Percentiles rank a stretch among this genome's conserved stretches.
Conservation (phyloP, 345 rosid species). For the Camelina sativa region DNA sequence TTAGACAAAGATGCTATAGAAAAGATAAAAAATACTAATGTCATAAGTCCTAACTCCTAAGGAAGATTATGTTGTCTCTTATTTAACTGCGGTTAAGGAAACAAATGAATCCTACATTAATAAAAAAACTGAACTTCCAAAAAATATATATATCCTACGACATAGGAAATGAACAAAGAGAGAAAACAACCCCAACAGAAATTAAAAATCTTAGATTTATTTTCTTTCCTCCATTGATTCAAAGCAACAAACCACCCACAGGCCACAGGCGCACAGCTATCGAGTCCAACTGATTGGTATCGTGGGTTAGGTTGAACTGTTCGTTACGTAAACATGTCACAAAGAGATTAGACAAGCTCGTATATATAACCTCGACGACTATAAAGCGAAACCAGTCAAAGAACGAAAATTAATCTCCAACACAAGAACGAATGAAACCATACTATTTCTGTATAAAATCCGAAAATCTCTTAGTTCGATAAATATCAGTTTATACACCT, state of each 20-base stretch:
- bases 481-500: conserved; percentile 29
- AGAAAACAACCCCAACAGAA: not conserved
- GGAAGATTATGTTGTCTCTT: too few relatives aligned
- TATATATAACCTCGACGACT: not conserved
- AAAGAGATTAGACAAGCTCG: not conserved
- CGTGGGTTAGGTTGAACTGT: not conserved
- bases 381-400: not conserved
- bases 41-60: too few relatives aligned
- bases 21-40: too few relatives aligned
- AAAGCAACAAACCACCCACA: too few relatives aligned
- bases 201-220: too few relatives aligned
- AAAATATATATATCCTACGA: too few relatives aligned
- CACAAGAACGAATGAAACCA: not conserved
- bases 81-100: not conserved
- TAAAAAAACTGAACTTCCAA: too few relatives aligned
- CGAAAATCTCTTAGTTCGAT: not conserved
- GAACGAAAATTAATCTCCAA: not conserved
- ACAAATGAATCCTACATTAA: not conserved
- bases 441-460: not conserved
- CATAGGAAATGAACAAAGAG: not conserved
- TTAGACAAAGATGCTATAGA: too few relatives aligned
- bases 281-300: not conserved
- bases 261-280: not conserved
- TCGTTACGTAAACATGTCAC: not conserved
- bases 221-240: not conserved